Conservation (phyloP, 78 protist genomes). For the Speleostelium caveatum region DNA sequence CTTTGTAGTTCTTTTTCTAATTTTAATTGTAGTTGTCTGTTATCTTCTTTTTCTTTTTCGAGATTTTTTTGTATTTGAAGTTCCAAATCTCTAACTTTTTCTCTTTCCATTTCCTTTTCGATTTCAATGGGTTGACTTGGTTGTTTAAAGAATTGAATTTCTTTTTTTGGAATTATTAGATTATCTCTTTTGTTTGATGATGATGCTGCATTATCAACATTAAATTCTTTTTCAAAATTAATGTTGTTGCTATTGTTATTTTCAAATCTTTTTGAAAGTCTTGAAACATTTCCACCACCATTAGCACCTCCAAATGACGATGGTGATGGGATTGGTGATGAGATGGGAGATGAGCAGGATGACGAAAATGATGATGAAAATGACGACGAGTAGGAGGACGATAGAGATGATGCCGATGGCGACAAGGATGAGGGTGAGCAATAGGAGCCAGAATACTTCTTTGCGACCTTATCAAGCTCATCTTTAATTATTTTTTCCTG, state of each 20-base stretch:
- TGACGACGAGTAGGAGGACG: background rate
- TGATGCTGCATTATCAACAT: background rate
- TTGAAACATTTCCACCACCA: background rate
- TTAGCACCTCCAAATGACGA: background rate
- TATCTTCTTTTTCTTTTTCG: no score
- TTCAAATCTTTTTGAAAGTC: slow-evolving; percentile 69
- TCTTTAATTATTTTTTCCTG: slow-evolving; percentile 64
- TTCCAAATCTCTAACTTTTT: background rate
- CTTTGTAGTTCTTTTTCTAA: slow-evolving; percentile 23
- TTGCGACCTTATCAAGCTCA: slow-evolving; percentile 37
- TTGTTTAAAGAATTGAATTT: no score
- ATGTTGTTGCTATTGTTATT: background rate
- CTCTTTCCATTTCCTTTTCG: background rate
- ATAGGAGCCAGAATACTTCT: slow-evolving; percentile 16
- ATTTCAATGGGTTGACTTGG: background rate
- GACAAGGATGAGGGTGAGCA: background rate
- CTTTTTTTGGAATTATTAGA: background rate
- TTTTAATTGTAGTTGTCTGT: slow-evolving; percentile 9
- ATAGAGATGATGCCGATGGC: background rate
- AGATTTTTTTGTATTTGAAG: background rate
- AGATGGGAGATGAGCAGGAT: background rate
- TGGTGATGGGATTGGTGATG: slow-evolving; percentile 11
- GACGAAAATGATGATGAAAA: background rate
- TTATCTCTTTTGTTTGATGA: background rate
- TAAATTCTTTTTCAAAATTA: background rate